These are phyloP conservation scores for Wickerhamiella kazuoi DNA, from an alignment of 805 yeast genomes.

Conservation along the genomic window DNA sequence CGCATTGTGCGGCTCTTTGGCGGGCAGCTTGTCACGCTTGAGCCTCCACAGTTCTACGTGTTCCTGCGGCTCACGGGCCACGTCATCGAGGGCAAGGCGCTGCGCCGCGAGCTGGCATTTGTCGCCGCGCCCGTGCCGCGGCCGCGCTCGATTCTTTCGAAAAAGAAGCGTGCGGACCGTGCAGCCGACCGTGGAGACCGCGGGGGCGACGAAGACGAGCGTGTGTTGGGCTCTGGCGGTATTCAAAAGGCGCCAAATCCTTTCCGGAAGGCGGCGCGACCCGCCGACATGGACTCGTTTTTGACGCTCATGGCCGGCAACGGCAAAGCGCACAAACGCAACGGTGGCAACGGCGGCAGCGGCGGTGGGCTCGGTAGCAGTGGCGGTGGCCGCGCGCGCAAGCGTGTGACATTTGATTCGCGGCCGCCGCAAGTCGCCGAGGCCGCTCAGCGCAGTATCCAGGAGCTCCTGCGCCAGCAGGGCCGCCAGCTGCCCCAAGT, in stretches of 20 bases:
- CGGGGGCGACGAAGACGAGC: background rate
- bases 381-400: constrained; percentile 9
- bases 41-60: constrained; percentile 84
- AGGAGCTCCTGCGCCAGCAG: constrained; percentile 21
- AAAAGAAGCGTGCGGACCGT: constrained; percentile 10
- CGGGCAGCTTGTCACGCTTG: constrained; percentile 33
- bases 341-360: too few species aligned
- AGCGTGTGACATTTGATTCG: constrained; percentile 22
- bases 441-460: constrained; percentile 24
- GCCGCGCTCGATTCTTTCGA: constrained; percentile 63
- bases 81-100: constrained; percentile 32
- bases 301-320: constrained; percentile 68
- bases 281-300: constrained; percentile 52
- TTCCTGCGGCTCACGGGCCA: constrained; percentile 66
- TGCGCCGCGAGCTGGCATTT: constrained; percentile 25
- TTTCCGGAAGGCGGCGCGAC: constrained; percentile 20
- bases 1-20: constrained; percentile 19
- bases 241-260: constrained; percentile 11
- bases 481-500: constrained; percentile 5
- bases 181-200: too few species aligned
- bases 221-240: background rate
- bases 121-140: constrained; percentile 49
- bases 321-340: too few species aligned
- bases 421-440: constrained; percentile 25
- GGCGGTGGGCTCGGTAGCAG: too few species aligned